A percentile compares a stretch with the other conserved stretches of the same genome.
These are phyloP conservation scores for Phaeoacremonium minimum DNA, from an alignment of 2,329 filamentous ascomycete genomes.

Conservation along the genomic window DNA sequence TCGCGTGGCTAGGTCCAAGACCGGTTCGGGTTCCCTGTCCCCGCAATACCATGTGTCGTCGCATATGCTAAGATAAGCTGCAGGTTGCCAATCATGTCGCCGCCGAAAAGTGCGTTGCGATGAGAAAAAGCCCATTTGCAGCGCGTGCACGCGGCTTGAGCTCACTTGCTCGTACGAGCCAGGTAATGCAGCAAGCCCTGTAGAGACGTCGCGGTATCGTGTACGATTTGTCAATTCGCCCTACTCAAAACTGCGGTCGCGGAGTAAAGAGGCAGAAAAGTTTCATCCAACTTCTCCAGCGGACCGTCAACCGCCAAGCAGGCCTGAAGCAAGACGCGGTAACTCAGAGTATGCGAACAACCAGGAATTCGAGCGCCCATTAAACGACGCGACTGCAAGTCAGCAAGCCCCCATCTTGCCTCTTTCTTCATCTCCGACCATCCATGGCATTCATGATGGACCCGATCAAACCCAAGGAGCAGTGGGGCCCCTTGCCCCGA, in stretches of 20 bases:
- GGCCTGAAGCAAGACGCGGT: too few relatives aligned
- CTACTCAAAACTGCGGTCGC: slow-evolving; percentile 6
- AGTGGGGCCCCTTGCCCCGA: slow-evolving; percentile 1
- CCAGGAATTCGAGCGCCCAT: too few relatives aligned
- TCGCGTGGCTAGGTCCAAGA: slow-evolving; percentile 12
- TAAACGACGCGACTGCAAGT: too few relatives aligned
- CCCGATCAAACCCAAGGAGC: background rate
- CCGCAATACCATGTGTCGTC: background rate
- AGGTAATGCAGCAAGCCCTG: slow-evolving; percentile 7
- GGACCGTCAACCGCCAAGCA: too few relatives aligned
- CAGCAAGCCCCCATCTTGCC: too few relatives aligned
- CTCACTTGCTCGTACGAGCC: slow-evolving; percentile 13
- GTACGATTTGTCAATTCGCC: slow-evolving; percentile 14
- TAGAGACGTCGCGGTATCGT: slow-evolving; percentile 10
- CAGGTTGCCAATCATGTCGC: slow-evolving; percentile 15
- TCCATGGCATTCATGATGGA: background rate
- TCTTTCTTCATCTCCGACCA: too few relatives aligned
- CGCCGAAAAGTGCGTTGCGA: slow-evolving; percentile 17
- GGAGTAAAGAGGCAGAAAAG: too few relatives aligned
- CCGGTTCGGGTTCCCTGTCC: slow-evolving; percentile 3
- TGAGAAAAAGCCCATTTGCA: slow-evolving; percentile 13
- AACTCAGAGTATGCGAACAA: too few relatives aligned
- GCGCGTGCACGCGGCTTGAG: slow-evolving; percentile 14
- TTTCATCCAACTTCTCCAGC: too few relatives aligned
- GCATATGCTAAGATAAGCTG: background rate